These are phyloP conservation scores for Blastocystis sp. DNA, from an alignment of 352 stramenopile genomes.

Conservation along the genomic window DNA sequence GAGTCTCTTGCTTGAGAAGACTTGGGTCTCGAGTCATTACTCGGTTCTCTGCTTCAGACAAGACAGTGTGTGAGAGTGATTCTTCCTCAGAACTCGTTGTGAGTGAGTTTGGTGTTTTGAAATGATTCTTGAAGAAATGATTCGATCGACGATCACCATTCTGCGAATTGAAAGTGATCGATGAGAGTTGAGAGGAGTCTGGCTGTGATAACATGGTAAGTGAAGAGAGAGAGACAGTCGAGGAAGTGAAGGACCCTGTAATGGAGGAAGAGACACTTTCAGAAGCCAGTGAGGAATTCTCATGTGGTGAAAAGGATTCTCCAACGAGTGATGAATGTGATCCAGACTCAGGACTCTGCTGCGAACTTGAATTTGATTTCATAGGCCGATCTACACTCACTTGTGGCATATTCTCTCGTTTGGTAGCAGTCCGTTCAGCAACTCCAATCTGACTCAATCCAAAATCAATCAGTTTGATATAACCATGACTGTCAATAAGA, in stretches of 20 bases:
- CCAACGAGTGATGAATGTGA: not conserved
- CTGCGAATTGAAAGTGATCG: not conserved
- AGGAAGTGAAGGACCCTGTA: not conserved
- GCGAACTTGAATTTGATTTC: not conserved
- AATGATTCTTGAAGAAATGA: not conserved
- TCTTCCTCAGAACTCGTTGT: not conserved
- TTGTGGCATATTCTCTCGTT: not conserved
- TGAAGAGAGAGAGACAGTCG: not conserved
- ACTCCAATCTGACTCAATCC: constrained; percentile 72
- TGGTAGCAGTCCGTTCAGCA: not conserved
- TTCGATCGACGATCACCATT: not conserved
- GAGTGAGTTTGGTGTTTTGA: too few relatives aligned
- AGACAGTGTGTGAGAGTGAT: not conserved
- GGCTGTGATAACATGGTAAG: too few relatives aligned
- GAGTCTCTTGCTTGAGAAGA: not conserved
- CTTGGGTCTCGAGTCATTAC: too few relatives aligned
- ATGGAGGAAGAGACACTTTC: not conserved
- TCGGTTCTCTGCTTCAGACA: not conserved
- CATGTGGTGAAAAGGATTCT: not conserved
- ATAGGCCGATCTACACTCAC: not conserved
- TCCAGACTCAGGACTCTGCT: too few relatives aligned
- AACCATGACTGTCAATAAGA: constrained; percentile 88
- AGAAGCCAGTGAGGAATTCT: not conserved
- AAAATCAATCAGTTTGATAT: constrained; percentile 97
- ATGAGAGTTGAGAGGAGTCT: not conserved